Base-by-base conservation (phyloP, 176 grass and related monocot species). In the Neostapfia colusana region DNA sequence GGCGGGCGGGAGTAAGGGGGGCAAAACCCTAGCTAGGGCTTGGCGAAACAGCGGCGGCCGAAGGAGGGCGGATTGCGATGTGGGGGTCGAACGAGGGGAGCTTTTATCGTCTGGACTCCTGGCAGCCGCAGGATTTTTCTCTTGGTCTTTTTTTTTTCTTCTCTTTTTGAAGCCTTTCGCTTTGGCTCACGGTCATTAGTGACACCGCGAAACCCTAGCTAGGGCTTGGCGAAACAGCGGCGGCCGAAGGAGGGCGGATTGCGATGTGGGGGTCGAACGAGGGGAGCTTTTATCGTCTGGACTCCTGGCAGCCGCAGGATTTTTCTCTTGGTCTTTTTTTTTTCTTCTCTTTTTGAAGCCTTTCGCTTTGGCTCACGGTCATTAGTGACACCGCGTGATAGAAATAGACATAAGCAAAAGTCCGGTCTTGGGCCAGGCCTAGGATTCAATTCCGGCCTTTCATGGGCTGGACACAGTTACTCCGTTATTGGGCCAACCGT, bases 21-120 rank as follows among this genome's bases (percentile, higher is more conserved):
- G 49, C 77, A 81, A 94, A 94, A 91, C 88, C 85, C 88, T 91
- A 95, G 77, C 48, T 84, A 84, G 86, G 86, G 45, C 48, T 51
- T 18, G 75, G 75, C 26, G 37, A 77, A 25, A 55, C 1, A 3
- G 76, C 67, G 31, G 69, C 69, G 73, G 45, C 45, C 61, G 61
- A 11, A 13, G 12, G 10, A 17, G 63, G 55, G 55, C 7, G 10
- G 20, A 3, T 60, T 26, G 69, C 55, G 10, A 10, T 26, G 7
- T 9, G 43, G 45, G 45, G 18, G 0, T 60, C 67, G 57, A 26
- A 35, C 48, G 53, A 27, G 35, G 24, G 27, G 26, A 15, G 57
- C 5, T 78, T 82, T 82, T 77, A 87, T 87, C 26, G 66, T 31
- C n/a, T n/a, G n/a, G n/a, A n/a, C n/a, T n/a, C 2, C 66, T 58